These are phyloP conservation scores for Apiospora marii DNA, from an alignment of 2,329 filamentous ascomycete genomes.

Conservation along the genomic window DNA sequence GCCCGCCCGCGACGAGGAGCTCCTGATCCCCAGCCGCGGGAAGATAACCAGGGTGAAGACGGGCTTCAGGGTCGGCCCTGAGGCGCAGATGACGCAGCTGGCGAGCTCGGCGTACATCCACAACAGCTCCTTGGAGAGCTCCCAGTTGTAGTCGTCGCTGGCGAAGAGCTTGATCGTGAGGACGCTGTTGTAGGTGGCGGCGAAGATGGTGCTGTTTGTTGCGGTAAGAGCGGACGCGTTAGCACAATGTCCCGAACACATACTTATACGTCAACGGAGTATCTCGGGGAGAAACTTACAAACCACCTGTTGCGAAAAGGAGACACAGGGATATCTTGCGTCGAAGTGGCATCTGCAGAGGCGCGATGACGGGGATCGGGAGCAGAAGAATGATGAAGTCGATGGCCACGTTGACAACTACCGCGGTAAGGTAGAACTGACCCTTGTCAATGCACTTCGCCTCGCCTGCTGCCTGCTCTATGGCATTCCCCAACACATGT, in stretches of 20 bases:
- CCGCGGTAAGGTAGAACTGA: not conserved
- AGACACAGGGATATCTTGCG: conserved; percentile 24
- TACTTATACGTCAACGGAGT: not conserved
- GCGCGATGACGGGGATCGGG: conserved; percentile 23
- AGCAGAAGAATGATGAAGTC: conserved; percentile 25
- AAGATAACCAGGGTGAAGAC: conserved; percentile 22
- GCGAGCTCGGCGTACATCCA: conserved; percentile 23
- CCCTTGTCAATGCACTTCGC: not conserved
- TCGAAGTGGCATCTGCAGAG: conserved; percentile 15
- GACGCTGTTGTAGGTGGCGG: conserved; percentile 22
- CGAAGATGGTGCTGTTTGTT: conserved; percentile 20
- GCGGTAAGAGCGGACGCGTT: not conserved
- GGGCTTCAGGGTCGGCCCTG: conserved; percentile 21
- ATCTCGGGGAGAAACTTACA: conserved; percentile 15
- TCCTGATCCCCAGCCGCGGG: not conserved
- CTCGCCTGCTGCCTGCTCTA: not conserved
- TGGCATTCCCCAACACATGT: not conserved
- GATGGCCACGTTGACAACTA: conserved; percentile 24
- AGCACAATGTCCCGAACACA: not conserved
- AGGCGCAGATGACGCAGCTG: conserved; percentile 24
- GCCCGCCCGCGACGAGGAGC: not conserved
- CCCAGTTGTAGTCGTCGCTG: conserved; percentile 25
- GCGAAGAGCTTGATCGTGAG: conserved; percentile 21
- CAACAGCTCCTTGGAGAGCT: conserved; percentile 6
- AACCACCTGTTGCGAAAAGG: conserved; percentile 25